These are phyloP conservation scores for Alnus rubra DNA, from an alignment of 306 rosid species.

Conservation along the genomic window DNA sequence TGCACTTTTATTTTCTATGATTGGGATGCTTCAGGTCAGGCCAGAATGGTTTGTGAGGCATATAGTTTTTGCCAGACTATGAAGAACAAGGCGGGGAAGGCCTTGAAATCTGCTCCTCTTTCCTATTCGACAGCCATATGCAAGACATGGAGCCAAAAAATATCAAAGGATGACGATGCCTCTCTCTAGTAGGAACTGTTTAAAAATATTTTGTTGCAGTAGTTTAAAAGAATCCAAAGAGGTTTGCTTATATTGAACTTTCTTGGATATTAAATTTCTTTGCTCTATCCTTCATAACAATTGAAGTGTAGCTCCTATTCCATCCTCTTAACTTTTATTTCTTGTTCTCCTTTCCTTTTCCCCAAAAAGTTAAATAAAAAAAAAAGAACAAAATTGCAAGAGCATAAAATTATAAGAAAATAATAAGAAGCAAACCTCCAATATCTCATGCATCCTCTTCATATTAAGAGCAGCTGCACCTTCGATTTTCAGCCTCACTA, in stretches of 20 bases:
- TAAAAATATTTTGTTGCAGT: background rate
- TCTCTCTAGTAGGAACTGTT: background rate
- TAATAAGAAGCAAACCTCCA: slow-evolving; percentile 71
- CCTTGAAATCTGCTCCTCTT: background rate
- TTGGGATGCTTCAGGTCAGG: background rate
- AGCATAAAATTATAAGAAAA: slow-evolving; percentile 16
- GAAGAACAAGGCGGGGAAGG: background rate
- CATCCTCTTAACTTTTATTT: background rate
- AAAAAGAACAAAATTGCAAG: slow-evolving; percentile 3
- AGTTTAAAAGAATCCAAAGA: background rate
- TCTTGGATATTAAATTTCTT: background rate
- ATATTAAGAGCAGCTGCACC: slow-evolving; percentile 94
- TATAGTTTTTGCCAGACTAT: background rate
- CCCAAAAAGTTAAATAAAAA: background rate
- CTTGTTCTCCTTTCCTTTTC: background rate
- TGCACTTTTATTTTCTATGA: background rate
- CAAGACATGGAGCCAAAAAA: background rate
- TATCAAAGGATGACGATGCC: background rate
- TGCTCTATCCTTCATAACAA: background rate
- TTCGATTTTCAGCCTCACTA: slow-evolving; percentile 84
- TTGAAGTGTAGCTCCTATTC: background rate
- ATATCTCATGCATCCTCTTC: slow-evolving; percentile 92
- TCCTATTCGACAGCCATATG: background rate
- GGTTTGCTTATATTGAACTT: background rate
- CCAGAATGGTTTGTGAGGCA: background rate